Conservation (phyloP, 768 basidiomycete species). For the Tricholoma sp. region DNA sequence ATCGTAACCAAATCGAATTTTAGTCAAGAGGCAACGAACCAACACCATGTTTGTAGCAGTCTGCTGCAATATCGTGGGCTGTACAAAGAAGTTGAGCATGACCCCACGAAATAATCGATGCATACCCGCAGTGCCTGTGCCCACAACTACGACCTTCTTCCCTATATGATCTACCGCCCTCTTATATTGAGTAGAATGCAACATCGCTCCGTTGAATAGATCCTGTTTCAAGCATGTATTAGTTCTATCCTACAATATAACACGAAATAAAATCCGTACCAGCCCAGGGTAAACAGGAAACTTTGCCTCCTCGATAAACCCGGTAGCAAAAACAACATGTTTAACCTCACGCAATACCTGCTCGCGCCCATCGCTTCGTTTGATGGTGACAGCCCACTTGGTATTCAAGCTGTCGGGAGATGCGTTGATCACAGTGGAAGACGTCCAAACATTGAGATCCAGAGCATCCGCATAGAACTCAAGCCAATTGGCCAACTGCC, state of each 20-base stretch:
- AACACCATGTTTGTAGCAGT: slow-evolving; percentile 41
- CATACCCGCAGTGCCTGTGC: slow-evolving; percentile 57
- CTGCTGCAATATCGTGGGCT: slow-evolving; percentile 43
- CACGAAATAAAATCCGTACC: slow-evolving; percentile 20
- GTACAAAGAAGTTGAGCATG: too few species aligned
- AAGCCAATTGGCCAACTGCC: slow-evolving; percentile 49
- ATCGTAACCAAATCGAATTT: too few species aligned
- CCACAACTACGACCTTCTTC: slow-evolving; percentile 65
- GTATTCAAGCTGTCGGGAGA: slow-evolving; percentile 25
- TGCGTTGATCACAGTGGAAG: slow-evolving; percentile 30
- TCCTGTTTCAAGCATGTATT: too few species aligned
- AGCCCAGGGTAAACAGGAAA: slow-evolving; percentile 44
- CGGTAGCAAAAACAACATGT: slow-evolving; percentile 49
- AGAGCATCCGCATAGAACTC: slow-evolving; percentile 56
- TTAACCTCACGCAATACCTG: slow-evolving; percentile 36
- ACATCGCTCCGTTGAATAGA: slow-evolving; percentile 50
- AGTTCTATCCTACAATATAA: slow-evolving; percentile 34
- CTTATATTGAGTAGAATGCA: slow-evolving; percentile 51
- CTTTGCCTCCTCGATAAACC: slow-evolving; percentile 41
- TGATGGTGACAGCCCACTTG: slow-evolving; percentile 40
- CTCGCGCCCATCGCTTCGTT: slow-evolving; percentile 27
- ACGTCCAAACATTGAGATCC: slow-evolving; percentile 66
- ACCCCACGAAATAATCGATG: too few species aligned
- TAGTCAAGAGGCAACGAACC: slow-evolving; percentile 17
- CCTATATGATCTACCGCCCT: slow-evolving; percentile 44